Base-by-base conservation (phyloP, 1,139 yeast genomes). In the Lodderomyces pseudojiufengensis region DNA sequence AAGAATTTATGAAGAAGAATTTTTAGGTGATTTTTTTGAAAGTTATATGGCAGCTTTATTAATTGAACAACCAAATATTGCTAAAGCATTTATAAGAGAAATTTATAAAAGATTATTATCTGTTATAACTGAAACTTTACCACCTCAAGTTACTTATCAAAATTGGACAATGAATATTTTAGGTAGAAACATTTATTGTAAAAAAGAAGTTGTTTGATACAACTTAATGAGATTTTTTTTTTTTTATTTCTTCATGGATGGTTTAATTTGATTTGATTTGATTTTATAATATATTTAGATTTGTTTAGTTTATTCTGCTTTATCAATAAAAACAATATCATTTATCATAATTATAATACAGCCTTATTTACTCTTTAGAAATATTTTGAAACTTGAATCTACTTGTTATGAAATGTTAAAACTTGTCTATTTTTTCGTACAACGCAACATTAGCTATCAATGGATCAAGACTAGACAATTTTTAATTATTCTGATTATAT, bases 41-140 rank as follows among this genome's bases (percentile, higher is more conserved):
- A 64, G 63, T 31, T 68, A 68, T 38, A 65, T 67, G 24, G 74
- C 73, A n/a, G 70, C 73, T 0, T 52, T 68, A 30, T 61, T 59
- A 33, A 44, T 66, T 24, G 73, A 67, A 43, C 67, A 55, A 42
- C 73, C 73, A 2, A 54, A 52, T 4, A 59, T 52, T 3, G 73
- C 73, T 1, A 61, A 59, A 38, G 34, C 40, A 15, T 68, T 66
- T 55, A 61, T 68, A 14, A 50, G 52, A 29, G 55, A 54, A 29
- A 57, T 68, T 12, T 68, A 63, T 38, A 54, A 51, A 35, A 52
- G 55, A 29, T 52, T 67, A 3, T 52, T 66, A 33, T 49, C 45
- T 8, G 47, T 44, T 2, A 47, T 47, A 4, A 45, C 51, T 4
- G 36, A 37, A 27, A 40, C 48, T 9, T 38, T 46, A 29, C 51